These are phyloP conservation scores for Rhizopogon sp. DNA, from an alignment of 768 basidiomycete genomes.

Conservation along the genomic window DNA sequence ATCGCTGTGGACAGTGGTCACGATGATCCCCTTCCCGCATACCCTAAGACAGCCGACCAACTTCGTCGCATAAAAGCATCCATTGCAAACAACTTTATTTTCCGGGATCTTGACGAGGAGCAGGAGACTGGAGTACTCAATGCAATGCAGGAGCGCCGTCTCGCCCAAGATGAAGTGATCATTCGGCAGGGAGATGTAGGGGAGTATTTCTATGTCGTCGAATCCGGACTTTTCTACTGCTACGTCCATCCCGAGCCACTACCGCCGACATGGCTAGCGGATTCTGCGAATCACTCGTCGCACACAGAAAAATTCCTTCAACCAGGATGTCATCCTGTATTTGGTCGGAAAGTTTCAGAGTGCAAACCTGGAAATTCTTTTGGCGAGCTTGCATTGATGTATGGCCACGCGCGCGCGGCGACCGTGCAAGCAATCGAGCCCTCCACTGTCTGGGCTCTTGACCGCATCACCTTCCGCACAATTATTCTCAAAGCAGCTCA, in stretches of 20 bases:
- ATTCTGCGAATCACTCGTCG: constrained; percentile 32
- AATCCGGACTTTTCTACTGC: constrained; percentile 80
- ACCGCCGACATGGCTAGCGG: constrained; percentile 53
- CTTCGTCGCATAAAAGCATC: constrained; percentile 82
- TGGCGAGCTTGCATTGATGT: constrained; percentile 97
- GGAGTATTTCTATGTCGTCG: constrained; percentile 97
- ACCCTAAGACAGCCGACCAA: constrained; percentile 79
- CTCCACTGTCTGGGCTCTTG: constrained; percentile 89
- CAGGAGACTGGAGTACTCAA: constrained; percentile 89
- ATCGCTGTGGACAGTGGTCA: constrained; percentile 73
- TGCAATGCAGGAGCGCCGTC: constrained; percentile 88
- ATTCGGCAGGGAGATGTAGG: constrained; percentile 97
- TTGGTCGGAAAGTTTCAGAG: constrained; percentile 80
- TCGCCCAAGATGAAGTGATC: constrained; percentile 75
- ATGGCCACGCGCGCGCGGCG: constrained; percentile 93
- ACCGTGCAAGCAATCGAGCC: constrained; percentile 83
- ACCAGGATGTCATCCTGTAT: constrained; percentile 61
- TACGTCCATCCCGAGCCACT: constrained; percentile 69
- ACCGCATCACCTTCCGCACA: constrained; percentile 96
- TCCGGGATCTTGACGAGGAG: constrained; percentile 94
- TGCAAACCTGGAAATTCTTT: constrained; percentile 85
- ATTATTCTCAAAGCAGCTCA: constrained; percentile 94
- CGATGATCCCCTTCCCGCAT: constrained; percentile 68
- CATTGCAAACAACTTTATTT: constrained; percentile 87
- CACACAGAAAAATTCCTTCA: constrained; percentile 54